Conservation (phyloP, 441 rosid genomes). For the Jatropha multifida region DNA sequence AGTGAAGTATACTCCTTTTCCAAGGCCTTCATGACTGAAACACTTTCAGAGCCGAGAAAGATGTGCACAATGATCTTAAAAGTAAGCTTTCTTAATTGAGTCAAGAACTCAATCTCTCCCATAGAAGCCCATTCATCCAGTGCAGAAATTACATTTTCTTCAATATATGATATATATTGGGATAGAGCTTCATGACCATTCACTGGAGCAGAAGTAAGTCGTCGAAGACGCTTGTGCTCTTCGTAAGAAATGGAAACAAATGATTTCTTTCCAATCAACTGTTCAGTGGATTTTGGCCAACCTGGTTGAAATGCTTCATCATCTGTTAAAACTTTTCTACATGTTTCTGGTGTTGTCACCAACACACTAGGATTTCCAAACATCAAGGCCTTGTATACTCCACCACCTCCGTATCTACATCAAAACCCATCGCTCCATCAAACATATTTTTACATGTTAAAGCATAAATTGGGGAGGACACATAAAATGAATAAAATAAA, state of each 20-base stretch:
- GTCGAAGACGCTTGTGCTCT: conserved; percentile 83
- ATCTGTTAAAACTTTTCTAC: conserved; percentile 57
- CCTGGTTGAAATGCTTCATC: conserved; percentile 80
- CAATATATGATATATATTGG: conserved; percentile 59
- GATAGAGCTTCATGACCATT: conserved; percentile 83
- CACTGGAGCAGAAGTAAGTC: conserved; percentile 72
- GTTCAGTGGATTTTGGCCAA: conserved; percentile 69
- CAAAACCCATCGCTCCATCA: too few species aligned
- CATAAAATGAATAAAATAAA: too few species aligned
- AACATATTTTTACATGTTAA: too few species aligned
- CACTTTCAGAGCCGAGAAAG: conserved; percentile 75
- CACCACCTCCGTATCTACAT: conserved; percentile 58
- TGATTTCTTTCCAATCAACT: conserved; percentile 77
- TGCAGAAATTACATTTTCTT: conserved; percentile 50
- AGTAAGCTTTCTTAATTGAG: conserved; percentile 70
- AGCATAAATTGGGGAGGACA: too few species aligned
- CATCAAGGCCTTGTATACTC: conserved; percentile 80
- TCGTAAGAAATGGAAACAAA: conserved; percentile 63
- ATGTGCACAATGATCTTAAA: conserved; percentile 76
- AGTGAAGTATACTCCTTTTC: conserved; percentile 74
- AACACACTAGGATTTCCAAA: conserved; percentile 79
- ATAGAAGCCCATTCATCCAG: conserved; percentile 65
- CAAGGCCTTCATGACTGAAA: conserved; percentile 54
- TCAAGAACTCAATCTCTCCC: conserved; percentile 67
- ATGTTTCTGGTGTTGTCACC: conserved; percentile 68